A percentile compares a stretch with the other conserved stretches of the same genome.
Conservation (phyloP, 306 rosid genomes). For the Malus orientalis region DNA sequence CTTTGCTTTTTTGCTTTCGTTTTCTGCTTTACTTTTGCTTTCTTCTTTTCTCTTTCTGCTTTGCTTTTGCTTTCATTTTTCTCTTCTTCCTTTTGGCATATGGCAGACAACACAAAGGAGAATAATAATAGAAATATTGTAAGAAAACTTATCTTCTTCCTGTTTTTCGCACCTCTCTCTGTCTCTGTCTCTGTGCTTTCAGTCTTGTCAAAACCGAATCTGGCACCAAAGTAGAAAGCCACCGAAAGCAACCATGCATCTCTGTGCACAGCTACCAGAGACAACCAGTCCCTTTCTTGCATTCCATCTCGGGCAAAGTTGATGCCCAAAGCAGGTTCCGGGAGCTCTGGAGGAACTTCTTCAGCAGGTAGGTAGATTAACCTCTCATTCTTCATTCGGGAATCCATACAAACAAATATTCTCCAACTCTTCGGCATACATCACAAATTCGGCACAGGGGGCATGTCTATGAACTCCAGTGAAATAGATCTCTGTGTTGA, state of each 20-base stretch:
- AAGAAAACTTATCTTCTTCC: too few species aligned
- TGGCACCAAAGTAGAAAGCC: slow-evolving; percentile 47
- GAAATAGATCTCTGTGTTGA: too few species aligned
- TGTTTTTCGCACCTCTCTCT: too few species aligned
- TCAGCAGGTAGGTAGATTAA: slow-evolving; percentile 41
- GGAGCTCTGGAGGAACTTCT: slow-evolving; percentile 58
- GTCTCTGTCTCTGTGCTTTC: slow-evolving; percentile 12
- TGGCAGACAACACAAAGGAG: too few species aligned
- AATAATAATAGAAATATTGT: too few species aligned
- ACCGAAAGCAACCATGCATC: slow-evolving; percentile 48
- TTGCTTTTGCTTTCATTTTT: too few species aligned
- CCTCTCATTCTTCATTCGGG: slow-evolving; percentile 49
- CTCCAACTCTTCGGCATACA: slow-evolving; percentile 4
- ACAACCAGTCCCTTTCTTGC: slow-evolving; percentile 43
- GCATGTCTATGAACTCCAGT: too few species aligned
- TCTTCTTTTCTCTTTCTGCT: too few species aligned
- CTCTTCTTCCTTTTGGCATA: too few species aligned
- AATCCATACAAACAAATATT: slow-evolving; percentile 52
- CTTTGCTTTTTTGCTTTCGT: too few species aligned
- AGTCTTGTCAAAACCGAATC: slow-evolving; percentile 42
- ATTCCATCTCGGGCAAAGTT: slow-evolving; percentile 65
- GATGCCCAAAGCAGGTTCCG: slow-evolving; percentile 57
- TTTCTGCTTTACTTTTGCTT: too few species aligned
- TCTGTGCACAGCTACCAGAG: slow-evolving; percentile 40
- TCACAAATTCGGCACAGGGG: too few species aligned